Percentiles rank a stretch among this genome's conserved stretches.
These are phyloP conservation scores for Colletotrichum sp. DNA, from an alignment of 2,329 filamentous ascomycete species.

Conservation along the genomic window DNA sequence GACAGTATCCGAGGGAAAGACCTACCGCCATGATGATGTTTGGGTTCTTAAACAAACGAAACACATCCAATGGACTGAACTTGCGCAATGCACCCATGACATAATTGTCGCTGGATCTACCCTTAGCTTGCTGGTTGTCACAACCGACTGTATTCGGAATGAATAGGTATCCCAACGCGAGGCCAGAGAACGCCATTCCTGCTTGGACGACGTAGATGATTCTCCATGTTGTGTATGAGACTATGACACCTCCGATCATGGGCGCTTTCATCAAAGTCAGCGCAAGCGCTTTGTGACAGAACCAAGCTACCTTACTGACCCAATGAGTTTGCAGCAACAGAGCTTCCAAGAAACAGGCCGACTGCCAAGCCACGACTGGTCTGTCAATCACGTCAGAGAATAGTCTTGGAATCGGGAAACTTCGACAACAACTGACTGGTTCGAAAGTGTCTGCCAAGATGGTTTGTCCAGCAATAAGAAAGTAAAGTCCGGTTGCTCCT, in stretches of 20 bases:
- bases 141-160: background rate
- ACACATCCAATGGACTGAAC: background rate
- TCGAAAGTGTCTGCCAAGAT: background rate
- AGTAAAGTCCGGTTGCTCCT: background rate
- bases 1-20: background rate
- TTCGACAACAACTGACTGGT: background rate
- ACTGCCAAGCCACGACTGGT: background rate
- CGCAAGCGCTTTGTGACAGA: too few species aligned
- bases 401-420: rapidly evolving
- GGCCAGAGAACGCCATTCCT: background rate
- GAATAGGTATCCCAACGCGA: background rate
- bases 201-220: background rate
- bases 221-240: background rate
- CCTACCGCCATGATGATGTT: background rate
- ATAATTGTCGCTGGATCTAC: background rate
- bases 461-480: background rate
- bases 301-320: background rate
- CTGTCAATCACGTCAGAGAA: background rate
- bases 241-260: background rate
- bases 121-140: background rate
- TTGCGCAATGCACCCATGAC: background rate
- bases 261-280: background rate
- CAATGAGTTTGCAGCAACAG: background rate
- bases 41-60: background rate
- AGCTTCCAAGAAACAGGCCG: background rate